Evolutionary conservation across 441 rosid species (phyloP).

Genomic region (Croton laevigatus): DNA sequence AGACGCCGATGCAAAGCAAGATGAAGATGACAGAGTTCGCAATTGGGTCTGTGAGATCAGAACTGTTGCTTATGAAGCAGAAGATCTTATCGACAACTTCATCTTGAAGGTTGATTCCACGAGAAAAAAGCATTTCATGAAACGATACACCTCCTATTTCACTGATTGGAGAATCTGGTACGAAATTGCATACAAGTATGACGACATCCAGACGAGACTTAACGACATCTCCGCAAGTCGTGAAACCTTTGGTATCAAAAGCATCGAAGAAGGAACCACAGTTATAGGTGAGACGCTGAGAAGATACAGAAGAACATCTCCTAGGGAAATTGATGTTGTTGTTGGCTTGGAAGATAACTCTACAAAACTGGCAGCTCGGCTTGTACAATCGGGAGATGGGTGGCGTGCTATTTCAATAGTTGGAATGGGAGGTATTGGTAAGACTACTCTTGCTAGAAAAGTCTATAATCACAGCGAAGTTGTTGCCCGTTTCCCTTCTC

Average conservation of each 20-base stretch:
- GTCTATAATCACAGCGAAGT: conserved; percentile 4
- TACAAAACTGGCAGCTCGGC: background rate
- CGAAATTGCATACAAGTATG: conserved; percentile 16
- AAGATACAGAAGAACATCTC: conserved; percentile 15
- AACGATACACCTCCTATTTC: conserved; percentile 22
- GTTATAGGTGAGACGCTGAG: conserved; percentile 9
- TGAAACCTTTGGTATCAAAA: conserved; percentile 15
- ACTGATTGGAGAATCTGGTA: conserved; percentile 27
- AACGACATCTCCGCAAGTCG: conserved; percentile 27
- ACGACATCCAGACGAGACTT: background rate
- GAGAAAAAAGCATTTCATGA: conserved; percentile 9
- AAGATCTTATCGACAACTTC: conserved; percentile 43
- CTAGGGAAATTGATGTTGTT: conserved; percentile 22
- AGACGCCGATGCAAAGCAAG: conserved; percentile 36
- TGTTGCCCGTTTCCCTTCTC: background rate
- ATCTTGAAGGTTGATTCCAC: conserved; percentile 11
- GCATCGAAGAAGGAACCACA: conserved; percentile 21
- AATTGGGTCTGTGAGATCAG: conserved; percentile 45
- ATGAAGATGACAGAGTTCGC: conserved; percentile 33
- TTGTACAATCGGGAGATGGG: background rate
- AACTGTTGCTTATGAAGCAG: conserved; percentile 35
- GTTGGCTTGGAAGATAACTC: conserved; percentile 18
- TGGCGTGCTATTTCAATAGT: conserved; percentile 20
- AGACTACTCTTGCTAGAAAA: conserved; percentile 21
- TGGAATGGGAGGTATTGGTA: conserved; percentile 25